Base-by-base conservation (phyloP, 805 yeast genomes). In the Candida anglica region DNA sequence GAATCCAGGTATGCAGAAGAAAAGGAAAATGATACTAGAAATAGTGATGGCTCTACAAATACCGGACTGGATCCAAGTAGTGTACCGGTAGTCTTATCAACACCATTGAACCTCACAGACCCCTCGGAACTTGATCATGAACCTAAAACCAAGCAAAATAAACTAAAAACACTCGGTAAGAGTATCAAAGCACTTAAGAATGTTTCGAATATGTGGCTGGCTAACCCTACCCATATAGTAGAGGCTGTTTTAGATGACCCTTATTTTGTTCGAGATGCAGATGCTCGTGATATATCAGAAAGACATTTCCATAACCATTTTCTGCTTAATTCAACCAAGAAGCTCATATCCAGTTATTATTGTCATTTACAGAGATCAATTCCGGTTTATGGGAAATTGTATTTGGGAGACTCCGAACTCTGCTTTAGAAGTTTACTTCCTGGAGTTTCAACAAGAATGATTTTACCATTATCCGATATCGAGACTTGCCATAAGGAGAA, bases 351-450 rank as follows among this genome's bases (percentile, higher is more conserved):
- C 0, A 70, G 86, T 1, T 91, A 86, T 49, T 81, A 75, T 48
- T 69, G 81, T 1, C 79, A 85, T 56, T 50, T 87, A 13, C 80
- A 76, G 42, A 73, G 84, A 43, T 74, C 83, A 9, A 60, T 86
- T 14, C 96, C 96, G 1, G 63, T 79, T 1, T 88, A 86, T 57
- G 98, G 98, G 1, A 85, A 86, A 46, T 49, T 89, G 2, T 87
- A 87, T 53, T 46, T 91, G 9, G 86, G 95, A 0, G 63, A 71
- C 14, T 69, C 68, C 19, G 75, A 73, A 36, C 52, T 91, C n/a
- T 89, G 95, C 42, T 91, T 84, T 58, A 66, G 93, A 40, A 81
- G 95, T 23, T 63, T 86, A 23, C 49, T 86, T 3, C 94, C 94
- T 0, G 93, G 94, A 0, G 69, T 83, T 0, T 72, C 75, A 23